Evolutionary conservation across 202 grass and related monocot genomes (phyloP).

Genomic region (Carex arenaria): DNA sequence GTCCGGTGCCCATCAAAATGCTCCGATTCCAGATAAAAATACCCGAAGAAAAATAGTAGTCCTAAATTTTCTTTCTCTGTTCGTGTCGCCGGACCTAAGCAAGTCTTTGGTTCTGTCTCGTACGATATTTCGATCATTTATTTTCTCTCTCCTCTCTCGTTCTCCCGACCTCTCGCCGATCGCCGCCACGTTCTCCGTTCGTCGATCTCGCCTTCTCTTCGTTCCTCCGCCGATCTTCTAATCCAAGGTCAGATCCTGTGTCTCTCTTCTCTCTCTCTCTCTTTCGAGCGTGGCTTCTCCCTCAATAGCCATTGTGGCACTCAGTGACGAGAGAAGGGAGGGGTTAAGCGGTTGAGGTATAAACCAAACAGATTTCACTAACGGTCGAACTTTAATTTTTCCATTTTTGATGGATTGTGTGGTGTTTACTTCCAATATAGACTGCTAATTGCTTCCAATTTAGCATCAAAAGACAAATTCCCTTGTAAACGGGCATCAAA

Average conservation of each 20-base stretch:
- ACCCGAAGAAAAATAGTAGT: neutral
- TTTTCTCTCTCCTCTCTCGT: neutral
- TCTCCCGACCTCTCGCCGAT: neutral
- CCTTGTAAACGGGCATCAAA: neutral
- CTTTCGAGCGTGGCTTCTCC: neutral
- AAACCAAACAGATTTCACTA: neutral
- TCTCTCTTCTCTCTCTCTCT: neutral
- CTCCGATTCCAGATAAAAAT: neutral
- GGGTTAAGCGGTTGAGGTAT: neutral
- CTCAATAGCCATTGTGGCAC: conserved; percentile 1
- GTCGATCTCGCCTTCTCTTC: conserved; percentile 10
- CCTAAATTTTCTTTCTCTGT: neutral
- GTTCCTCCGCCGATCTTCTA: neutral
- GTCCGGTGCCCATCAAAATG: no score
- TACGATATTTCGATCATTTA: neutral
- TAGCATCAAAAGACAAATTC: neutral
- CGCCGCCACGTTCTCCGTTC: conserved; percentile 11
- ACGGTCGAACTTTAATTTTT: neutral
- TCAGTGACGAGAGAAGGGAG: neutral
- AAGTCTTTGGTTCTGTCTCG: neutral
- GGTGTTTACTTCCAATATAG: neutral
- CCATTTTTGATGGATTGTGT: neutral
- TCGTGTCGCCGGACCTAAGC: conserved; percentile 4
- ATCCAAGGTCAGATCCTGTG: conserved; percentile 19
- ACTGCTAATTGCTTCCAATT: conserved; percentile 10